A percentile compares a stretch with the other conserved stretches of the same genome.
These are phyloP conservation scores for Liquidambar formosana DNA, from an alignment of 164 flowering plant genomes.

Conservation along the genomic window DNA sequence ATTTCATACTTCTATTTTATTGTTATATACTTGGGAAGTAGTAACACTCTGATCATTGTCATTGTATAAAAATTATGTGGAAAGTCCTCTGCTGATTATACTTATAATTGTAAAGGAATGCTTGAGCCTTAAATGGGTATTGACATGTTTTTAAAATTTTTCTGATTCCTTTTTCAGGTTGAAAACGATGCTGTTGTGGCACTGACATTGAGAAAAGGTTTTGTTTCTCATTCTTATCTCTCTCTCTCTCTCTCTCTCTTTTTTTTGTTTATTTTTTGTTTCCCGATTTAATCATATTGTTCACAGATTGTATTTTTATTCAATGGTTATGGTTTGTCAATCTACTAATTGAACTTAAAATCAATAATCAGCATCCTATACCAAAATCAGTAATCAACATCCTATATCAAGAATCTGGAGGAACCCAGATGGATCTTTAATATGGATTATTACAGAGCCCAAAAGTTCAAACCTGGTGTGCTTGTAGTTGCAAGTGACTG, in stretches of 20 bases:
- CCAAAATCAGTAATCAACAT: too few species aligned
- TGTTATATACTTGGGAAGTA: not conserved
- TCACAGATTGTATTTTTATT: not conserved
- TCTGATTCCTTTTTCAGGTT: conserved; percentile 54
- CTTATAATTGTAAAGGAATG: too few species aligned
- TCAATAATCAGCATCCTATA: too few species aligned
- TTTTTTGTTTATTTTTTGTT: not conserved
- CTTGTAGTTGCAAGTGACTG: too few species aligned
- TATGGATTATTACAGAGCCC: too few species aligned
- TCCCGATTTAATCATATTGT: not conserved
- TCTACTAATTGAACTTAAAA: not conserved
- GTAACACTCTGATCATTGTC: too few species aligned
- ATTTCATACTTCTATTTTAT: not conserved
- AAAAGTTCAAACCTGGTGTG: too few species aligned
- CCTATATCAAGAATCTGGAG: too few species aligned
- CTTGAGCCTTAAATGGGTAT: not conserved
- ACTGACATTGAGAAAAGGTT: conserved; percentile 86
- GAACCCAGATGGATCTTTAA: too few species aligned
- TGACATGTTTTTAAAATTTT: not conserved
- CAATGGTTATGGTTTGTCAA: not conserved
- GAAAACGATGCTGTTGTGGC: conserved; percentile 98
- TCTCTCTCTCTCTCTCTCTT: not conserved
- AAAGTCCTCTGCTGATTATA: not conserved
- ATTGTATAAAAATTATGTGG: too few species aligned
- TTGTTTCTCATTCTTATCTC: not conserved